phyloP scores from a whole-genome alignment of 495 filamentous ascomycete species.

The Lentithecium fluviatile region DNA sequence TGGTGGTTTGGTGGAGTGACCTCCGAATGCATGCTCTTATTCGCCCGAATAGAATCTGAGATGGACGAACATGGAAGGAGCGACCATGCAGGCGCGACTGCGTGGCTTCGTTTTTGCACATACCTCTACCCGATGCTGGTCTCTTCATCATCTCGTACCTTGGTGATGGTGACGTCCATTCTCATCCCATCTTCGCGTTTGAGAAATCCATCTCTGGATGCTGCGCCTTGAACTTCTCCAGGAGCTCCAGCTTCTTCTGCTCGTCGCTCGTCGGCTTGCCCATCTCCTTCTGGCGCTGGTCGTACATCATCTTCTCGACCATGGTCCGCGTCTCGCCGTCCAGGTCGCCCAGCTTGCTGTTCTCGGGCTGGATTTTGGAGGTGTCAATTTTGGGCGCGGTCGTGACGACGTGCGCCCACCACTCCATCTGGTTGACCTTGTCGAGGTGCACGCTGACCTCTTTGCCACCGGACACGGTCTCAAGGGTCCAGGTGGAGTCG shows the following conservation, averaged over 20 bases:
- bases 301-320: constrained; percentile 99
- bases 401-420: constrained; percentile 92
- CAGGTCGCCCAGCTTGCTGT: constrained; percentile 81
- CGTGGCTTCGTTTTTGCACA: no score
- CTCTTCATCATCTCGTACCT: no score
- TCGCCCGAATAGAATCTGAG: no score
- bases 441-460: constrained; percentile 87
- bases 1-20: no score
- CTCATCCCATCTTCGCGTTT: constrained; percentile 70
- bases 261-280: constrained; percentile 87
- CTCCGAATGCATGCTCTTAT: no score
- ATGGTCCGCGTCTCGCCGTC: constrained; percentile 96
- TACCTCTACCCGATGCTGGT: background rate
- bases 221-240: constrained; percentile 85
- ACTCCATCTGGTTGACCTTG: constrained; percentile 95
- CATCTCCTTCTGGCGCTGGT: constrained; percentile 94
- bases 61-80: no score
- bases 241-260: constrained; percentile 84
- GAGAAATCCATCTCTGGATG: constrained; percentile 87
- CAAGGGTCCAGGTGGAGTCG: constrained; percentile 93
- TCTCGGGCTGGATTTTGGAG: constrained; percentile 90
- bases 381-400: constrained; percentile 86
- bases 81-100: no score
- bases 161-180: no score
- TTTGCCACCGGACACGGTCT: constrained; percentile 66